phyloP scores from a whole-genome alignment of 768 basidiomycete species.

The Russula abietina region DNA sequence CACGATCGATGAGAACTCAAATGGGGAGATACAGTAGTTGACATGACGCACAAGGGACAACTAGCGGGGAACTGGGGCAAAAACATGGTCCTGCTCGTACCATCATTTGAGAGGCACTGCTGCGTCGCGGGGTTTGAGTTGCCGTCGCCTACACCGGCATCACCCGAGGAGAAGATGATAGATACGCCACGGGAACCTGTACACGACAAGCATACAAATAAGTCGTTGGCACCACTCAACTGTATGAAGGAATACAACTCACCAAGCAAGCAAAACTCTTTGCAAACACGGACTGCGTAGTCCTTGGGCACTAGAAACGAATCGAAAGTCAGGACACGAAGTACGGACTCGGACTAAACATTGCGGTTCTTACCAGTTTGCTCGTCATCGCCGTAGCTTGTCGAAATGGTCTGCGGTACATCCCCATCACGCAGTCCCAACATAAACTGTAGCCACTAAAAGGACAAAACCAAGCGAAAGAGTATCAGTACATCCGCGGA shows the following conservation, averaged over 20 bases:
- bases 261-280: conserved; percentile 59
- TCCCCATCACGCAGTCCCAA: conserved; percentile 33
- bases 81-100: conserved; percentile 48
- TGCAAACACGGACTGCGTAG: conserved; percentile 47
- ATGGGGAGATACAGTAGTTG: not conserved
- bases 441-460: conserved; percentile 59
- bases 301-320: conserved; percentile 40
- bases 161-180: conserved; percentile 60
- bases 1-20: not conserved
- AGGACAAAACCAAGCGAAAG: not conserved
- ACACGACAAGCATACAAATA: not conserved
- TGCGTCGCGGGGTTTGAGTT: conserved; percentile 47
- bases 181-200: conserved; percentile 61
- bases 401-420: conserved; percentile 58
- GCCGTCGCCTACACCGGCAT: conserved; percentile 63
- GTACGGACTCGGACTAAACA: not conserved
- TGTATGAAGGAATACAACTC: conserved; percentile 1
- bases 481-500: not conserved
- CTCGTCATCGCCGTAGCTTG: conserved; percentile 68
- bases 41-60: conserved; percentile 36
- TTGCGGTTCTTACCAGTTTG: conserved; percentile 53
- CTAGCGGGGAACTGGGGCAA: conserved; percentile 51
- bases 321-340: not conserved
- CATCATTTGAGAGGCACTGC: conserved; percentile 54
- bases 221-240: not conserved